Base-by-base conservation (phyloP, 352 stramenopile species). In the Globisporangium lucens region DNA sequence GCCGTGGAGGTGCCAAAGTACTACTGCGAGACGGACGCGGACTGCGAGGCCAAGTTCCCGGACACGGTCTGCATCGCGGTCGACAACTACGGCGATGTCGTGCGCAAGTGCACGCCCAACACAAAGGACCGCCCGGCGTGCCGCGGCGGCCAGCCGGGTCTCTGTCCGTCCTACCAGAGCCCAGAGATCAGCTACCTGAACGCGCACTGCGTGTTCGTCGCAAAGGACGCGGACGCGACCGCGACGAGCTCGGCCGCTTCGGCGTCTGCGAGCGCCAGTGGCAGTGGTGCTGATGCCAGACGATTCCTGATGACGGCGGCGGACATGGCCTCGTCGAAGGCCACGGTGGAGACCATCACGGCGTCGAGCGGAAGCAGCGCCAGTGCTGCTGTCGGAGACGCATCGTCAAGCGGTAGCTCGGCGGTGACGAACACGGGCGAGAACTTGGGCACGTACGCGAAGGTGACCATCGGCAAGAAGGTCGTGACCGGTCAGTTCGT, bases 91-190 rank as follows among this genome's bases (percentile, higher is more conserved):
- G 85, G 84, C 60, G 83, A 89, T 57, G 70, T 83, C n/a, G 67
- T 83, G 20, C 77, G 75, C 35, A 95, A 95, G 68, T 95, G 87
- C 74, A 95, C 87, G 27, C 87, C 87, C 55, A 92, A 95, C 76
- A 90, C 87, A 17, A 71, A 83, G 59, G 78, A 80, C 62, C 85
- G 85, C 3, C 85, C 85, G 0, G 87, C 86, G n/a, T 95, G 87
- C 61, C 84, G 80, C 24, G 85, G 86, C 20, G 80, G 76, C 4
- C 76, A 87, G 63, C 82, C 85, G 2, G 87, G 87, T 9, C 68
- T 95, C 4, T 95, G 87, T 56, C 87, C 87, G 51, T 93, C 87
- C 12, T 95, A 85, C 72, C 87, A 95, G 71, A 86, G 75, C 56
- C 67, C 75, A 12, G 83, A 92, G 58, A 71, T 83, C 38, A 77